Evolutionary conservation across 2,329 filamentous ascomycete genomes (phyloP), one percentile per base, ranked within the genome.

Genomic region (Colletotrichum salicis): DNA sequence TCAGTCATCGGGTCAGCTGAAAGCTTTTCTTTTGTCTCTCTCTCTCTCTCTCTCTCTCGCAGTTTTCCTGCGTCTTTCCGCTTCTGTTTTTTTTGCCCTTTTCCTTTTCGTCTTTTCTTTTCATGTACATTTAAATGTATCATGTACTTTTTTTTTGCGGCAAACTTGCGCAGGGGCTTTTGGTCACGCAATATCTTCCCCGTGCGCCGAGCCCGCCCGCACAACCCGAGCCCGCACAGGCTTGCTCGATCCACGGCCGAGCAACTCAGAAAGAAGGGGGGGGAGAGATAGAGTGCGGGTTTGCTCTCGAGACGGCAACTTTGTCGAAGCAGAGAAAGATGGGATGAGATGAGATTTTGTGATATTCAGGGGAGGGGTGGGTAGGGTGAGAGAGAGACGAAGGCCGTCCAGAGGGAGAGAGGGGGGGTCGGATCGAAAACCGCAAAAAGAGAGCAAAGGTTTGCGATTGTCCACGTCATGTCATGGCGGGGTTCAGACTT

Each of bases 1-100:
- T 60, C 35, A 55, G 70, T 64, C 58, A 68, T 57, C 64, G 24
- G 31, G 70, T 64, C 58, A 71, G 68, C 64, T 48, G 41, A 41
- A 27, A 62, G 52, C 19, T 27, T 27, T 27, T 27, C 57, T 13
- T 1, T 54, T 41, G 2, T 10, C 5, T 2, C 7, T 11, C 54
- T 33, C 48, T 41, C 5, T 10, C 5, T 2, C 7, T 41, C 5
- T 10, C 5, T 2, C 7, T 11, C 54, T 33, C 48, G 11, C n/a
- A 13, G 12, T 24, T 4, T 10, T 37, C 3, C 15, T n/a, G 27
- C 27, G 27, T 29, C 12, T 59, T 27, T 22, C 57, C 37, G 37
- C 15, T 41, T 41, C 15, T 41, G 15, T 41, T 15, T 15, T 29
- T 29, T 29, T 29, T 29, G 37, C 37, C 13, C 4, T 41, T 6